Percentiles rank a stretch among this genome's conserved stretches.
These are phyloP conservation scores for Diophrys sp. DNA, from an alignment of 73 alveolate species.

Conservation along the genomic window DNA sequence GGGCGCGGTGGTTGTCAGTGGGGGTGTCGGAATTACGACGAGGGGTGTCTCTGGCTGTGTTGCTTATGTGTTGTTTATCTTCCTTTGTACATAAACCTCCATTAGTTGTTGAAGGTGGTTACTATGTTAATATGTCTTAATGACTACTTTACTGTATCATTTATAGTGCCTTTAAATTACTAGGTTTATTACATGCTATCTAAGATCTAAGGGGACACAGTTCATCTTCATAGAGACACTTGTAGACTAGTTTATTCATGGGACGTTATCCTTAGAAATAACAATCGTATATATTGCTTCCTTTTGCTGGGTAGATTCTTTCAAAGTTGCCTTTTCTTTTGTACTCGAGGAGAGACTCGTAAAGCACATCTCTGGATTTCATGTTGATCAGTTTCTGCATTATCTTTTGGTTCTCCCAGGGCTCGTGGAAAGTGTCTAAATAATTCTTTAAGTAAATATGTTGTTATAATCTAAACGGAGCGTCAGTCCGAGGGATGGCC, in stretches of 20 bases:
- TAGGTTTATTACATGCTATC: not conserved
- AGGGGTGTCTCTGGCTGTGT: no score
- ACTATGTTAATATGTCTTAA: no score
- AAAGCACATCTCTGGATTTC: conserved; percentile 8
- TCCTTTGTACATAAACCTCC: no score
- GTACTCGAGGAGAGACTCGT: not conserved
- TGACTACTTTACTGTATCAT: not conserved
- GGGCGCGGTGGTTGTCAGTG: no score
- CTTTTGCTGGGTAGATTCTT: conserved; percentile 66
- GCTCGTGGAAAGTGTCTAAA: not conserved
- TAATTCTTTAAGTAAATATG: not conserved
- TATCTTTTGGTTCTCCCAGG: not conserved
- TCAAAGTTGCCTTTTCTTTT: conserved; percentile 59
- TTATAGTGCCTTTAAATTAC: not conserved
- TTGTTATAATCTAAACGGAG: not conserved
- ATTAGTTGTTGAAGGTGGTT: no score
- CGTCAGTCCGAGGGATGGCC: not conserved
- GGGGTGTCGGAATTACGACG: no score
- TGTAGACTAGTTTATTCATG: conserved; percentile 35
- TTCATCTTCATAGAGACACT: conserved; percentile 49
- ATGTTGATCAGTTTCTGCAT: conserved; percentile 11
- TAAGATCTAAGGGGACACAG: not conserved
- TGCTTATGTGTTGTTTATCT: no score
- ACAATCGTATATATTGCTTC: conserved; percentile 38
- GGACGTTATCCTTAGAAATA: conserved; percentile 39